Evolutionary conservation across 805 yeast genomes (phyloP).

Genomic region (Candida ortonii): DNA sequence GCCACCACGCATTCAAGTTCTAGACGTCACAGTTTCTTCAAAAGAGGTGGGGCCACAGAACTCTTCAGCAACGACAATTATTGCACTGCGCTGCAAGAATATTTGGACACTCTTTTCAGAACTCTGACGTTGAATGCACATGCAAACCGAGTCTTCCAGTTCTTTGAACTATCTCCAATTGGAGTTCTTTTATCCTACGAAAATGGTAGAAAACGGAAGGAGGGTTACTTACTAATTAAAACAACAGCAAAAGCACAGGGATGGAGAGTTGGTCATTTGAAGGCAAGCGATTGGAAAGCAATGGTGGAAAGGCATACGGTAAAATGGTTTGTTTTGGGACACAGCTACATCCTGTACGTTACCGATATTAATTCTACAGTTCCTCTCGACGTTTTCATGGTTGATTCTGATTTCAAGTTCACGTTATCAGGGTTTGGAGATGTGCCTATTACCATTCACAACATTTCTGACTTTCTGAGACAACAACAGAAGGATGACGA

Average conservation of each 20-base stretch:
- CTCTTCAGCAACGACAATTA: constrained; percentile 31
- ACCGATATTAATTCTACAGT: constrained; percentile 83
- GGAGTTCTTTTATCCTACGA: constrained; percentile 82
- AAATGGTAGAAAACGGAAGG: constrained; percentile 78
- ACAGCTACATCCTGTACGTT: constrained; percentile 80
- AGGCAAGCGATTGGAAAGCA: constrained; percentile 70
- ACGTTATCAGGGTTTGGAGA: constrained; percentile 42
- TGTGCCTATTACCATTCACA: constrained; percentile 22
- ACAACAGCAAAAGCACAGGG: constrained; percentile 88
- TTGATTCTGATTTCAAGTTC: constrained; percentile 73
- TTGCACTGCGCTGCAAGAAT: constrained; percentile 54
- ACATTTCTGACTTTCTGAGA: constrained; percentile 17
- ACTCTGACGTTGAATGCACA: constrained; percentile 71
- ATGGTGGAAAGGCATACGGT: constrained; percentile 89
- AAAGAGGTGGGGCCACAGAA: constrained; percentile 8
- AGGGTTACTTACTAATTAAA: constrained; percentile 77
- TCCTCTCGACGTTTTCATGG: constrained; percentile 85
- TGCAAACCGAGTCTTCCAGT: constrained; percentile 77
- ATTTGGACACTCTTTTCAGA: constrained; percentile 59
- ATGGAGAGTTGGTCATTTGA: constrained; percentile 92
- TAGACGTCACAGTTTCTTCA: constrained; percentile 13
- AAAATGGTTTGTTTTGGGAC: constrained; percentile 88
- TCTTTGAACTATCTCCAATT: constrained; percentile 86
- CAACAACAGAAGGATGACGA: constrained; percentile 20
- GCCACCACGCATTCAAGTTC: constrained; percentile 12